phyloP scores from a whole-genome alignment of 805 yeast species.

The Hanseniaspora valbyensis region DNA sequence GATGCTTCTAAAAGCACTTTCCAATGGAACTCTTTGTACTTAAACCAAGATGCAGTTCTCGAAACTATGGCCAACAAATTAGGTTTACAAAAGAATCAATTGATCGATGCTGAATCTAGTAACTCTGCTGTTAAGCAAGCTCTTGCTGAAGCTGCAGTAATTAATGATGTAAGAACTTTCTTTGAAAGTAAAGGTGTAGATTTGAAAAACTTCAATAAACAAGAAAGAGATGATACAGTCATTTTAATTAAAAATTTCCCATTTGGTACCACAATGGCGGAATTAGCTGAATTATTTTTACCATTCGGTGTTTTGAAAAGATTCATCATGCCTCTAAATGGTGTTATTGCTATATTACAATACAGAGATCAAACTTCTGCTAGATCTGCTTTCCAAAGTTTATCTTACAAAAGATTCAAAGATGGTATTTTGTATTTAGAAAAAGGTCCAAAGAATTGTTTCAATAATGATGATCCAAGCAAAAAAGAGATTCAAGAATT shows the following conservation, averaged over 20 bases:
- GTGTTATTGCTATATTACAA: constrained; percentile 89
- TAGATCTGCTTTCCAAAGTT: constrained; percentile 76
- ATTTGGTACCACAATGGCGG: constrained; percentile 69
- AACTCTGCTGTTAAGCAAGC: constrained; percentile 93
- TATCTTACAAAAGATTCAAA: constrained; percentile 79
- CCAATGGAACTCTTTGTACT: constrained; percentile 87
- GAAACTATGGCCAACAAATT: constrained; percentile 76
- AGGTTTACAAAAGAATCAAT: constrained; percentile 71
- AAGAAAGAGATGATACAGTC: constrained; percentile 60
- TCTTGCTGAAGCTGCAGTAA: constrained; percentile 89
- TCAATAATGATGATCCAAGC: constrained; percentile 45
- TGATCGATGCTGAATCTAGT: constrained; percentile 78
- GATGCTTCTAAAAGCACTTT: constrained; percentile 80
- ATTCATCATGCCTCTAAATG: constrained; percentile 88
- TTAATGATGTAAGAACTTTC: constrained; percentile 78
- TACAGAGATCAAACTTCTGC: constrained; percentile 74
- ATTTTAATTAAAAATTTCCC: constrained; percentile 86
- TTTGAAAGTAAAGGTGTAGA: constrained; percentile 83
- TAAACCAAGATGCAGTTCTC: constrained; percentile 85
- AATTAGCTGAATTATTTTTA: constrained; percentile 68
- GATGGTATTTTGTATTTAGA: constrained; percentile 81
- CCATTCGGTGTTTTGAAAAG: constrained; percentile 71
- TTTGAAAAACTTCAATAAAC: constrained; percentile 51
- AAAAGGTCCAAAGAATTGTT: constrained; percentile 81
- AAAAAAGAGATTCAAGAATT: constrained; percentile 25